phyloP scores from a whole-genome alignment of 2,329 filamentous ascomycete genomes.

The Graphilbum sp. region DNA sequence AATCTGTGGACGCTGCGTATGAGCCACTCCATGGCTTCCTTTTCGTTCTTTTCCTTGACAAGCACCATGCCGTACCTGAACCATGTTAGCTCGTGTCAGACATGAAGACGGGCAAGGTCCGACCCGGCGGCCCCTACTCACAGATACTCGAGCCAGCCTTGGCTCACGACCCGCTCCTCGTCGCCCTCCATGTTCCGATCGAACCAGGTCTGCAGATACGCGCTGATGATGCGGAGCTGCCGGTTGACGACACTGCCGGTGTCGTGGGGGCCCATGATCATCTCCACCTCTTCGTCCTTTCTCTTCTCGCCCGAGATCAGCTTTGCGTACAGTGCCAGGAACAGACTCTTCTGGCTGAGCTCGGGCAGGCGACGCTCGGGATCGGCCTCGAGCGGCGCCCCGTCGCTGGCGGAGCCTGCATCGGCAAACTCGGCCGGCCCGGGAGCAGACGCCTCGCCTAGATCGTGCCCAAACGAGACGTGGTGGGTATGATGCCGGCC shows the following conservation, averaged over 20 bases:
- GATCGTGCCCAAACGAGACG: background rate
- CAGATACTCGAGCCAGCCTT: conserved; percentile 89
- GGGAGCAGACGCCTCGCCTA: background rate
- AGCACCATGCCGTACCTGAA: conserved; percentile 70
- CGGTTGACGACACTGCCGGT: conserved; percentile 72
- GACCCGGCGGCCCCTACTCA: conserved; percentile 22
- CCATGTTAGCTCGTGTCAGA: background rate
- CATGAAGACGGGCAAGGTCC: too few relatives aligned
- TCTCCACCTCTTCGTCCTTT: conserved; percentile 91
- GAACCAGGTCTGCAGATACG: conserved; percentile 70
- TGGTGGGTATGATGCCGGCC: background rate
- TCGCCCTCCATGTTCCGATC: conserved; percentile 42
- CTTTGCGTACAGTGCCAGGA: conserved; percentile 82
- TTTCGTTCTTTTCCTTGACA: conserved; percentile 78
- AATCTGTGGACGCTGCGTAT: conserved; percentile 75
- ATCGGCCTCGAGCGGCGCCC: conserved; percentile 4
- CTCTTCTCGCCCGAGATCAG: conserved; percentile 89
- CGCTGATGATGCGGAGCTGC: conserved; percentile 60
- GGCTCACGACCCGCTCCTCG: conserved; percentile 44
- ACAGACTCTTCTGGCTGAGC: conserved; percentile 81
- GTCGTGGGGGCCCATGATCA: conserved; percentile 89
- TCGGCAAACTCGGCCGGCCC: conserved; percentile 6
- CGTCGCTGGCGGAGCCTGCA: too few relatives aligned
- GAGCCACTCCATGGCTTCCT: conserved; percentile 72
- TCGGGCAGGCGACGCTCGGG: conserved; percentile 24